Evolutionary conservation across 306 rosid genomes (phyloP).

Genomic region (Castanea sativa): DNA sequence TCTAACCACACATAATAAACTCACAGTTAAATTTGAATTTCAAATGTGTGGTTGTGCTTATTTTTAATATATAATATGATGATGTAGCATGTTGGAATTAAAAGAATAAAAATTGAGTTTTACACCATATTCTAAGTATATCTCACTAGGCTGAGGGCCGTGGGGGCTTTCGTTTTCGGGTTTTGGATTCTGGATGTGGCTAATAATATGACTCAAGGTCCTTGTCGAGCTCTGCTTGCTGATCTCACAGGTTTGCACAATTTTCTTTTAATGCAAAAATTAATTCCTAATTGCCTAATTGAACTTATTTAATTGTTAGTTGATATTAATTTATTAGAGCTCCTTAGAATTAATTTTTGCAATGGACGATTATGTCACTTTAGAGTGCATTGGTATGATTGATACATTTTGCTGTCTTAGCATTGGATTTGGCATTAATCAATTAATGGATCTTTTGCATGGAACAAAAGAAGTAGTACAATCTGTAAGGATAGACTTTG

Average conservation of each 20-base stretch:
- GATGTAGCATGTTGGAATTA: no score
- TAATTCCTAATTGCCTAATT: not conserved
- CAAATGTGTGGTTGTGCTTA: no score
- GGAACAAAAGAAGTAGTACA: not conserved
- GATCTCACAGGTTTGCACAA: conserved; percentile 74
- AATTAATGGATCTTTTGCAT: not conserved
- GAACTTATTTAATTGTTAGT: not conserved
- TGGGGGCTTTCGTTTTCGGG: conserved; percentile 64
- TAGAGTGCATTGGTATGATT: not conserved
- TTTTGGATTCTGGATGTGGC: conserved; percentile 89
- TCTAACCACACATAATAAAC: no score
- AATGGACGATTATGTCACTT: not conserved
- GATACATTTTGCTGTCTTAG: not conserved
- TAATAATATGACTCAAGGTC: conserved; percentile 77
- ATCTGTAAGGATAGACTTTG: not conserved
- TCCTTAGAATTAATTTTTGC: not conserved
- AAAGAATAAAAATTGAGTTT: no score
- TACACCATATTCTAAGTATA: no score
- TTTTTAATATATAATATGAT: no score
- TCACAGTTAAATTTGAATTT: no score
- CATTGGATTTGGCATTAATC: not conserved
- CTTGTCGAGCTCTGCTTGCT: conserved; percentile 85
- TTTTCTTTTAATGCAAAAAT: not conserved
- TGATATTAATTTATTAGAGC: not conserved
- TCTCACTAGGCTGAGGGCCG: conserved; percentile 47